Conservation (phyloP, 2,329 filamentous ascomycete species). For the Nemania abortiva region DNA sequence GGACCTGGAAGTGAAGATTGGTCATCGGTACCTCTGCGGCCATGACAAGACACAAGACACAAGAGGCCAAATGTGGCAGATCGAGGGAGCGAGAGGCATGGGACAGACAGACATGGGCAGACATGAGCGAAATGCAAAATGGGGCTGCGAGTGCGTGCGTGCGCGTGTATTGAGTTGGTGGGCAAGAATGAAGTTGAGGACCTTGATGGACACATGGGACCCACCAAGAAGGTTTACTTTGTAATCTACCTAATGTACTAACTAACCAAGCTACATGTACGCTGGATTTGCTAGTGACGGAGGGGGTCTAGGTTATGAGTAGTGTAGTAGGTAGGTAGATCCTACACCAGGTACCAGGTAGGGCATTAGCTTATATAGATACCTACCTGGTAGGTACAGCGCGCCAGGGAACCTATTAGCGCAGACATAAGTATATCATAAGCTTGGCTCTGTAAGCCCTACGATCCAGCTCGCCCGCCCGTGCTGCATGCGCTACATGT, state of each 20-base stretch:
- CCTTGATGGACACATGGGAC: conserved; percentile 34
- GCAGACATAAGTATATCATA: neutral
- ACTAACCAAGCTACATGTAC: neutral
- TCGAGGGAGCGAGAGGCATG: conserved; percentile 9
- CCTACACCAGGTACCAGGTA: too few species aligned
- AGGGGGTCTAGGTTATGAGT: neutral
- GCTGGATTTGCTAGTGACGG: too few species aligned
- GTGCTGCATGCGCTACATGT: neutral
- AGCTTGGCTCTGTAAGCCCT: conserved; percentile 1
- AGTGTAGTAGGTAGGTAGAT: too few species aligned
- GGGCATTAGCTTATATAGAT: neutral
- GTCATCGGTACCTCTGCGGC: neutral
- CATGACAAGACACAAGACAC: neutral
- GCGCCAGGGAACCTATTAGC: neutral
- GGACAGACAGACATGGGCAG: neutral
- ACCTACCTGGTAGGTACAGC: neutral
- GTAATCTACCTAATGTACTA: neutral
- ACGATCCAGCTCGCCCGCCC: neutral
- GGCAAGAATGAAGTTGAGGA: conserved; percentile 33
- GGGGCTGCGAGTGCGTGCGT: conserved; percentile 10
- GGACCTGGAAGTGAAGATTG: neutral
- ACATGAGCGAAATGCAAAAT: neutral
- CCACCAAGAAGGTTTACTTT: neutral
- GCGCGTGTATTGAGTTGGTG: conserved; percentile 8
- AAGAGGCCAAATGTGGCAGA: conserved; percentile 6